Conservation (phyloP, 176 grass and related monocot genomes). For the Carex parvula region DNA sequence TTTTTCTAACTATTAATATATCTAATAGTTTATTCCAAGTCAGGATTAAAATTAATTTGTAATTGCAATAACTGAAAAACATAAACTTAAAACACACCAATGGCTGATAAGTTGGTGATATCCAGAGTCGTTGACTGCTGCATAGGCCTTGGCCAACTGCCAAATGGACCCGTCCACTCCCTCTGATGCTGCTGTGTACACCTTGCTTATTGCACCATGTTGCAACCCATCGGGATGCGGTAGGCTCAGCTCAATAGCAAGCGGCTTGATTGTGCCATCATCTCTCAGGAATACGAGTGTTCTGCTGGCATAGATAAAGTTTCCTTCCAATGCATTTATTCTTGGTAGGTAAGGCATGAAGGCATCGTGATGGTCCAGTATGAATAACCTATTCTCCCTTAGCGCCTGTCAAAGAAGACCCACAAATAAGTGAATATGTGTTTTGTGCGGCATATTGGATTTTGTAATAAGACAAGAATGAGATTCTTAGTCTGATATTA, state of each 20-base stretch:
- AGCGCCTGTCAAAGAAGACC: conserved; percentile 52
- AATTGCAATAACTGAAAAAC: background rate
- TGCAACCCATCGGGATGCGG: conserved; percentile 40
- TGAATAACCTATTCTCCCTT: conserved; percentile 59
- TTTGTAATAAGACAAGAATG: no score
- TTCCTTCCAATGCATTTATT: conserved; percentile 53
- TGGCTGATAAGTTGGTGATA: conserved; percentile 94
- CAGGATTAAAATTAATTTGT: background rate
- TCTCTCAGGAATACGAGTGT: conserved; percentile 64
- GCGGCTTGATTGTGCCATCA: conserved; percentile 64
- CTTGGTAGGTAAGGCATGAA: conserved; percentile 71
- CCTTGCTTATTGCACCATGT: conserved; percentile 43
- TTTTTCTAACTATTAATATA: background rate
- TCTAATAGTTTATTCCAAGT: background rate
- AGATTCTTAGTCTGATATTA: no score
- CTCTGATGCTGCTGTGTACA: conserved; percentile 46
- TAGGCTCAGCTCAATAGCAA: conserved; percentile 76
- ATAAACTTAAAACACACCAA: conserved; percentile 40
- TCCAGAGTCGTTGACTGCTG: conserved; percentile 77
- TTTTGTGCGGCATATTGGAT: no score
- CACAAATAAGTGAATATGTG: background rate
- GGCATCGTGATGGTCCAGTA: conserved; percentile 78
- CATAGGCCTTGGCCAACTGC: conserved; percentile 94
- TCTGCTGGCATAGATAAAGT: conserved; percentile 67
- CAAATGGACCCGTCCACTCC: conserved; percentile 50